Percentiles rank a stretch among this genome's conserved stretches.
Conservation (phyloP, 768 basidiomycete species). For the Mycena haematopus region DNA sequence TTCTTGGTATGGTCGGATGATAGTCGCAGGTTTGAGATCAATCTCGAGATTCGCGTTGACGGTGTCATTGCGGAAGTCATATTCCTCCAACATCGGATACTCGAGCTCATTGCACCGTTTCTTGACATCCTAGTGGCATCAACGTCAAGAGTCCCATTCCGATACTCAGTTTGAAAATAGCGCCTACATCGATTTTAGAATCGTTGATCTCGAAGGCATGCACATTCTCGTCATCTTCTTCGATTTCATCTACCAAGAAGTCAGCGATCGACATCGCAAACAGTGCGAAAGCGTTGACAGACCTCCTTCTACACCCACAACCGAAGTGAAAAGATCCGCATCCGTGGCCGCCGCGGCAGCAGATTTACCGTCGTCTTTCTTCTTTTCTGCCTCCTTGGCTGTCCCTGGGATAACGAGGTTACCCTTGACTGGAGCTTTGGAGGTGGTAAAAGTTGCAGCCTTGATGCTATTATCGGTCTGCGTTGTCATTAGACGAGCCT, state of each 20-base stretch:
- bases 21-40: constrained; percentile 96
- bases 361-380: constrained; percentile 56
- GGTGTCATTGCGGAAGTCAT: constrained; percentile 98
- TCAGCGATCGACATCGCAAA: neutral
- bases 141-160: neutral
- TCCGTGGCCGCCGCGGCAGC: constrained; percentile 50
- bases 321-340: constrained; percentile 88
- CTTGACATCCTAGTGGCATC: constrained; percentile 78
- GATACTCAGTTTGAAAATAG: constrained; percentile 7
- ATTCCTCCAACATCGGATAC: constrained; percentile 98
- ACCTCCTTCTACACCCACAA: constrained; percentile 95
- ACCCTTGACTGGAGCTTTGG: constrained; percentile 83
- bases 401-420: constrained; percentile 89
- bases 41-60: constrained; percentile 97
- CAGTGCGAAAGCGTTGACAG: constrained; percentile 31
- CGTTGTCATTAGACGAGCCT: constrained; percentile 78
- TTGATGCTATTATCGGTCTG: constrained; percentile 78
- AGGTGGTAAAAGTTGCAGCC: constrained; percentile 76
- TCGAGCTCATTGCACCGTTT: constrained; percentile 96
- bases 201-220: constrained; percentile 97
- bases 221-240: constrained; percentile 97
- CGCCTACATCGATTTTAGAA: constrained; percentile 85
- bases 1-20: constrained; percentile 98
- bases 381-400: constrained; percentile 74
- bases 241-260: constrained; percentile 80